These are phyloP conservation scores for Bonia amplexicaulis DNA, from an alignment of 176 grass and related monocot genomes.

Conservation along the genomic window DNA sequence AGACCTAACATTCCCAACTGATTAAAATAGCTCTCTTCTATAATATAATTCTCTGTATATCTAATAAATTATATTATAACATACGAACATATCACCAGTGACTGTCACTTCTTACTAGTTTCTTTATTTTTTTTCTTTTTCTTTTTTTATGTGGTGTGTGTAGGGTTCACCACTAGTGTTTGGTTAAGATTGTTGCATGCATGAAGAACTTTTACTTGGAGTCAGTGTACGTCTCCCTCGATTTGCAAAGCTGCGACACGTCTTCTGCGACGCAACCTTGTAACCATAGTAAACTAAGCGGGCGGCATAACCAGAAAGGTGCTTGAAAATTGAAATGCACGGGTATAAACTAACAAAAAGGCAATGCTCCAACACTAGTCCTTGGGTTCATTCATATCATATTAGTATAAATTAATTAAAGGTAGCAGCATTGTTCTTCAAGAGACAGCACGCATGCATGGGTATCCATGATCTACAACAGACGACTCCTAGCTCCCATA, in stretches of 20 bases:
- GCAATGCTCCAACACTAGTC: background rate
- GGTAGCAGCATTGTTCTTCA: background rate
- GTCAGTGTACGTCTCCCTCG: constrained; percentile 22
- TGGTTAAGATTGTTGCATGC: background rate
- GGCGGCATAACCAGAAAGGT: background rate
- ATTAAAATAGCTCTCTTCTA: too few relatives aligned
- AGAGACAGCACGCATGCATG: background rate
- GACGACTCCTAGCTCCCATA: too few relatives aligned
- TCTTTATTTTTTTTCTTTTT: too few relatives aligned
- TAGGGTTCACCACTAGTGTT: background rate
- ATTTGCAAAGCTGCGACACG: background rate
- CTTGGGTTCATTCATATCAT: background rate
- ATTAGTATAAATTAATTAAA: background rate
- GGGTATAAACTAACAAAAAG: background rate
- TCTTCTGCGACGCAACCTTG: background rate
- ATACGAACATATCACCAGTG: too few relatives aligned
- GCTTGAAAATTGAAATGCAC: background rate
- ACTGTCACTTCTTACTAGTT: too few relatives aligned
- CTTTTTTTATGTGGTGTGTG: background rate
- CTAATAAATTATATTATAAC: too few relatives aligned
- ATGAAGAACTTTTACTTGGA: constrained; percentile 10
- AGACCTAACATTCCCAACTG: too few relatives aligned
- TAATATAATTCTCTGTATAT: too few relatives aligned
- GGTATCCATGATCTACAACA: too few relatives aligned
- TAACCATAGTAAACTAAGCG: background rate